A percentile compares a stretch with the other conserved stretches of the same genome.
Conservation (phyloP, 768 basidiomycete genomes). For the Rickenella mellea region DNA sequence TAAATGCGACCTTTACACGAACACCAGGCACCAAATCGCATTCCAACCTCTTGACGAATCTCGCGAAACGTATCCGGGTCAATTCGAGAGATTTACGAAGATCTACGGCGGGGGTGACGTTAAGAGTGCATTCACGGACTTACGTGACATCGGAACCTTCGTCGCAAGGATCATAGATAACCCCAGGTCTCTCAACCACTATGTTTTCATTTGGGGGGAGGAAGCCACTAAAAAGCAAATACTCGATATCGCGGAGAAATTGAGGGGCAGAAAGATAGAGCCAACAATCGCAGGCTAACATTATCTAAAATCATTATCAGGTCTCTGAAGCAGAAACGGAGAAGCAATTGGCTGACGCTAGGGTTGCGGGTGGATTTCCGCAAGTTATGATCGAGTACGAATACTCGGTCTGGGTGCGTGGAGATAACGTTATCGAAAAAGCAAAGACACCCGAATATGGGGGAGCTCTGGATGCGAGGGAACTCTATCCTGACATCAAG, state of each 20-base stretch:
- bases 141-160: constrained; percentile 17
- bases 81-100: too few relatives aligned
- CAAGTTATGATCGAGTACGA: too few relatives aligned
- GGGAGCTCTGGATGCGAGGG: constrained; percentile 18
- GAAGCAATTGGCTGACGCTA: not conserved
- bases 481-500: constrained; percentile 21
- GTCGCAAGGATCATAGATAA: constrained; percentile 22
- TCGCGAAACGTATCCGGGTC: too few relatives aligned
- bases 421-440: constrained; percentile 19
- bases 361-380: too few relatives aligned
- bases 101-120: constrained; percentile 12
- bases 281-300: too few relatives aligned
- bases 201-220: constrained; percentile 18
- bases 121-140: constrained; percentile 13
- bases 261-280: constrained; percentile 13
- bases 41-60: too few relatives aligned
- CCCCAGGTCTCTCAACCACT: constrained; percentile 20
- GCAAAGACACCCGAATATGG: constrained; percentile 14
- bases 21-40: too few relatives aligned
- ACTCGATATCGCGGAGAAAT: constrained; percentile 11
- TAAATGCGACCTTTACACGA: not conserved
- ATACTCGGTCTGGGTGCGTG: constrained; percentile 17
- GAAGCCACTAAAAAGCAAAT: constrained; percentile 15
- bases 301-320: too few relatives aligned
- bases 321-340: not conserved